phyloP scores from a whole-genome alignment of 2,329 filamentous ascomycete genomes.

The Aspergillus novofumigatus region DNA sequence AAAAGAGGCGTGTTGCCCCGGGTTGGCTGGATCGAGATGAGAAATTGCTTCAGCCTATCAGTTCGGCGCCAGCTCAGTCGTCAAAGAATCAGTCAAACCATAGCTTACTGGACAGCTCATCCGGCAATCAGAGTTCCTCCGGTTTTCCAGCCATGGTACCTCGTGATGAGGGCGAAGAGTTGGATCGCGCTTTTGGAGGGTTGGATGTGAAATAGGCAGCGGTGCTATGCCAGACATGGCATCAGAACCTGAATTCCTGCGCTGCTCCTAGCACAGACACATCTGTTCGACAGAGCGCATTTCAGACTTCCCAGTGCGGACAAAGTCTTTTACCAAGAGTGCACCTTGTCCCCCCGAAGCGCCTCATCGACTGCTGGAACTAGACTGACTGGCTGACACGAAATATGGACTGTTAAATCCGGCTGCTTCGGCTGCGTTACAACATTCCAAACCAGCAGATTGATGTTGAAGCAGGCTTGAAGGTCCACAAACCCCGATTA shows the following conservation, averaged over 20 bases:
- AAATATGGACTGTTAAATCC: too few species aligned
- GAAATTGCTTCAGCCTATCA: constrained; percentile 54
- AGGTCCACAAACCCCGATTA: too few species aligned
- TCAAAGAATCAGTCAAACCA: constrained; percentile 13
- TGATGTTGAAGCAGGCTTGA: too few species aligned
- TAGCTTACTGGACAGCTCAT: constrained; percentile 38
- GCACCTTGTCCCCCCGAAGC: too few species aligned
- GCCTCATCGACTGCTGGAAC: too few species aligned
- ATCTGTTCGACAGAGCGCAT: too few species aligned
- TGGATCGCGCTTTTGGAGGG: constrained; percentile 52
- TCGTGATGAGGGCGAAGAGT: constrained; percentile 47
- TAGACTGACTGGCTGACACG: too few species aligned
- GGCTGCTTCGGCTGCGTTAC: too few species aligned
- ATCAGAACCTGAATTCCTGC: background rate
- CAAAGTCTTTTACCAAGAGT: too few species aligned
- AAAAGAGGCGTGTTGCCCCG: constrained; percentile 60
- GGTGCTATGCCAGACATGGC: constrained; percentile 30
- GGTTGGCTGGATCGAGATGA: constrained; percentile 62
- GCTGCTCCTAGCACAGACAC: too few species aligned
- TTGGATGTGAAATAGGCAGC: constrained; percentile 40
- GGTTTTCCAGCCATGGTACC: constrained; percentile 39
- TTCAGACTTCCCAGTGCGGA: too few species aligned
- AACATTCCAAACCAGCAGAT: too few species aligned
- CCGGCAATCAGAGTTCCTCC: constrained; percentile 28
- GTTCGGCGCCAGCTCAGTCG: constrained; percentile 12